phyloP scores from a whole-genome alignment of 768 basidiomycete genomes.

The Cubamyces lactineus region DNA sequence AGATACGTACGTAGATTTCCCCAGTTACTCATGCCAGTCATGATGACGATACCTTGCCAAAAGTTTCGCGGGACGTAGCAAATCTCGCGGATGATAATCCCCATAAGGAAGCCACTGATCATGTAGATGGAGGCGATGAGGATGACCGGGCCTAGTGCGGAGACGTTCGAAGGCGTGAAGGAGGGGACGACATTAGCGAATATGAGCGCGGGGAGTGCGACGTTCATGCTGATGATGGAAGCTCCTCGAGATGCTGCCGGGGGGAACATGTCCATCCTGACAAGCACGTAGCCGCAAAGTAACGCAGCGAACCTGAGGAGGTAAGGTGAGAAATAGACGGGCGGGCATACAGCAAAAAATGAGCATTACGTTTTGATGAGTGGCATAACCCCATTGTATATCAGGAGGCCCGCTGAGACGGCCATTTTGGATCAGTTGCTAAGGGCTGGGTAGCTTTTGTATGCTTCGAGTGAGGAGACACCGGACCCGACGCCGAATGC shows the following conservation, averaged over 20 bases:
- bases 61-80: conserved; percentile 54
- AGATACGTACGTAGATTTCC: conserved; percentile 46
- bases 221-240: conserved; percentile 48
- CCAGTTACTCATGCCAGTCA: conserved; percentile 49
- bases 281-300: conserved; percentile 42
- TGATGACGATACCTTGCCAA: conserved; percentile 48
- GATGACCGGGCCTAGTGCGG: conserved; percentile 48
- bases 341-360: not conserved
- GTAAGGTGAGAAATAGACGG: not conserved
- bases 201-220: conserved; percentile 48
- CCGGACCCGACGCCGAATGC: not conserved
- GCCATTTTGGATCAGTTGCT: conserved; percentile 19
- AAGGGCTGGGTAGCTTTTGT: not conserved
- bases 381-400: conserved; percentile 37
- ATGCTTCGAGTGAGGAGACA: not conserved
- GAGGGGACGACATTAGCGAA: conserved; percentile 52
- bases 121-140: conserved; percentile 46
- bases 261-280: conserved; percentile 42
- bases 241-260: conserved; percentile 43
- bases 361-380: conserved; percentile 33
- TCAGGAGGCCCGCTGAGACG: conserved; percentile 31
- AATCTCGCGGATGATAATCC: conserved; percentile 45
- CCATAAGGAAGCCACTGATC: conserved; percentile 38
- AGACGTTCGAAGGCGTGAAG: conserved; percentile 48
- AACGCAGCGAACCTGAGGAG: conserved; percentile 36